These are phyloP conservation scores for Phytophthora fragariae DNA, from an alignment of 352 stramenopile species.

Conservation along the genomic window DNA sequence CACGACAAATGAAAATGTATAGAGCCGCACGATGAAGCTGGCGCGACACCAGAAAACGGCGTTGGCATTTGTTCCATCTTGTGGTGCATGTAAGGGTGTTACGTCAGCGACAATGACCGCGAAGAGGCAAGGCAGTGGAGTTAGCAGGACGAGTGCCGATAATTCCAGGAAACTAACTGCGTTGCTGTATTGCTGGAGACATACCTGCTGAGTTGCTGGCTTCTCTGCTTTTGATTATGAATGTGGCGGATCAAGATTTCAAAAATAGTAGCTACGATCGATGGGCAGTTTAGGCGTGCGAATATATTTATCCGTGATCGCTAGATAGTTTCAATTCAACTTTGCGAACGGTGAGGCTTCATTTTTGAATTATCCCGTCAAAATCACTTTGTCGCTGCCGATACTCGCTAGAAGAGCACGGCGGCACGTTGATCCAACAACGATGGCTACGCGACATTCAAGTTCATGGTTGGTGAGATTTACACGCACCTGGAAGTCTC, in stretches of 20 bases:
- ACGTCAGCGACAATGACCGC: slow-evolving; percentile 7
- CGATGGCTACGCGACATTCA: not conserved
- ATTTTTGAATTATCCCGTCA: not conserved
- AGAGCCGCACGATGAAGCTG: slow-evolving; percentile 3
- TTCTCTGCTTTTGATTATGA: no score
- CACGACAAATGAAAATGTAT: slow-evolving; percentile 14
- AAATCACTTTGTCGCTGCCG: not conserved
- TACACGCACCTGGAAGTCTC: not conserved
- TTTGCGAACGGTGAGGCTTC: not conserved
- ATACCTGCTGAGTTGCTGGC: no score
- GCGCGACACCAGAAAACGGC: slow-evolving; percentile 18
- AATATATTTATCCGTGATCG: no score
- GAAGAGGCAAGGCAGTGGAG: slow-evolving; percentile 5
- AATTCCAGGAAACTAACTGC: not conserved
- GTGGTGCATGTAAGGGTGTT: slow-evolving; percentile 7
- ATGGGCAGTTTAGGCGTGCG: no score
- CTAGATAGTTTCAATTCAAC: not conserved
- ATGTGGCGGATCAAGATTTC: no score
- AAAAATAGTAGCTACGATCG: no score
- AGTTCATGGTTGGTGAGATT: not conserved
- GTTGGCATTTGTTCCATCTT: slow-evolving; percentile 16
- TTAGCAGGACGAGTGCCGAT: not conserved
- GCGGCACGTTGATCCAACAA: not conserved
- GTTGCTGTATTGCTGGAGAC: slow-evolving; percentile 15
- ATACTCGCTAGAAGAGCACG: not conserved